Evolutionary conservation across 208 protist species (phyloP), one percentile per base, ranked within the genome.

Genomic region (Crithidia brevicula): DNA sequence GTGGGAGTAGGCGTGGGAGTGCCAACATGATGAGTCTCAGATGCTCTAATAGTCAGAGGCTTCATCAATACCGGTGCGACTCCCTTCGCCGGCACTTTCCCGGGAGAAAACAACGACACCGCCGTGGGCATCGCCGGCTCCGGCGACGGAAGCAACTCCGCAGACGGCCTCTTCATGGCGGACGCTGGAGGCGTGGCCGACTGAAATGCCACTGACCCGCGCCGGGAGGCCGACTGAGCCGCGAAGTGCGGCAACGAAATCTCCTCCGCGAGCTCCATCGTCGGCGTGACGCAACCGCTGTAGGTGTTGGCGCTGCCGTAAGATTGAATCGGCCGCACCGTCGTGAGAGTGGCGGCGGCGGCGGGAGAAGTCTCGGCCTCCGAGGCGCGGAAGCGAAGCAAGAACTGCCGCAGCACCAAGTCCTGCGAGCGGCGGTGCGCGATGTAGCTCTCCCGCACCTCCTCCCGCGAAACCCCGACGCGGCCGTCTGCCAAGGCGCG

Each of bases 361-460:
- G 36, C 36, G 15, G 36, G 10, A 40, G 36, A 40, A 4, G 43
- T 11, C 9, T 9, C 20, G 4, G 11, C 4, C 20, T 40, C 36
- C 8, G 36, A 0, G 1, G 20, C 16, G 27, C 46, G 51, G 28
- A 58, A 43, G 40, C 40, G 63, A 4, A 66, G 38, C 8, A 80
- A 51, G 25, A 74, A 74, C 28, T 80, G 62, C 2, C 62, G 51
- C 42, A 80, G 45, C 42, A 80, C 74, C 33, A 36, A 11, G 45
- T 65, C 60, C 52, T 69, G 59, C 16, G 52, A n/a, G 40, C 75
- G 75, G 62, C 46, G 68, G 45, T 81, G 61, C 8, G 49, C 56
- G 36, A 69, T 38, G 75, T 81, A 81, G 52, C 63, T 75, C 38
- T 72, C 56, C n/a, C 38, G 58, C 7, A 81, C 68, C 28, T 81